A percentile compares a stretch with the other conserved stretches of the same genome.
phyloP scores from a whole-genome alignment of 352 stramenopile genomes.

The Globisporangium carolinianum region DNA sequence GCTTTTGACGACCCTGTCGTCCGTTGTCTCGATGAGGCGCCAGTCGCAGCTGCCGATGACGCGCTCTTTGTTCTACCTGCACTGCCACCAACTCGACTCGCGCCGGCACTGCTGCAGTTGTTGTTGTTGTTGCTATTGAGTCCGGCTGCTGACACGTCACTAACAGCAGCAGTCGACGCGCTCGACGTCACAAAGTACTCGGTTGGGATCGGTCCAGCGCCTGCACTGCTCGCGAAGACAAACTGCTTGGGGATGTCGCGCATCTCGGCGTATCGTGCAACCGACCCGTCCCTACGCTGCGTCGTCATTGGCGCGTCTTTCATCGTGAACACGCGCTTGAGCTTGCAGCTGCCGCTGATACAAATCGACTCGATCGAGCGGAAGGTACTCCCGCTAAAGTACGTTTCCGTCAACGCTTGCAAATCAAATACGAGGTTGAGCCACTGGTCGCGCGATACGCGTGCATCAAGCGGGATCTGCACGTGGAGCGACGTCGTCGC shows the following conservation, averaged over 20 bases:
- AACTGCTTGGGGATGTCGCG: slow-evolving; percentile 66
- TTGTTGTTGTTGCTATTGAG: neutral
- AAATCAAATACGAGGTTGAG: slow-evolving; percentile 78
- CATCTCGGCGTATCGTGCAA: slow-evolving; percentile 8
- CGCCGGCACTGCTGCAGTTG: neutral
- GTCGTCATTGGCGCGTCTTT: slow-evolving; percentile 52
- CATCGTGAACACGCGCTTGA: slow-evolving; percentile 84
- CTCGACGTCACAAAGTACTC: slow-evolving; percentile 38
- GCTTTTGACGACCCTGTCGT: no score
- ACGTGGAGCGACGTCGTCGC: slow-evolving; percentile 47
- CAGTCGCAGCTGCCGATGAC: neutral
- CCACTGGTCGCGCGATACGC: slow-evolving; percentile 59
- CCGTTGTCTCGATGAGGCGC: neutral
- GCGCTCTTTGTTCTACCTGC: slow-evolving; percentile 4
- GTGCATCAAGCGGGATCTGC: slow-evolving; percentile 49
- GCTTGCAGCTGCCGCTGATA: slow-evolving; percentile 59
- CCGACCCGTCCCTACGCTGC: slow-evolving; percentile 1
- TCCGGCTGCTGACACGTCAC: neutral
- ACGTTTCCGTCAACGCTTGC: slow-evolving; percentile 44
- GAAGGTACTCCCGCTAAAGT: slow-evolving; percentile 46
- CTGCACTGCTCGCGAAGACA: slow-evolving; percentile 27
- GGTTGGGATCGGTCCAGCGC: slow-evolving; percentile 27
- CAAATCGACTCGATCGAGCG: slow-evolving; percentile 75
- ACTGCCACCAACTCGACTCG: neutral
- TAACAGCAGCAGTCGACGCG: neutral